Conservation (phyloP, 2,329 filamentous ascomycete species). For the Neopestalotiopsis rosae region DNA sequence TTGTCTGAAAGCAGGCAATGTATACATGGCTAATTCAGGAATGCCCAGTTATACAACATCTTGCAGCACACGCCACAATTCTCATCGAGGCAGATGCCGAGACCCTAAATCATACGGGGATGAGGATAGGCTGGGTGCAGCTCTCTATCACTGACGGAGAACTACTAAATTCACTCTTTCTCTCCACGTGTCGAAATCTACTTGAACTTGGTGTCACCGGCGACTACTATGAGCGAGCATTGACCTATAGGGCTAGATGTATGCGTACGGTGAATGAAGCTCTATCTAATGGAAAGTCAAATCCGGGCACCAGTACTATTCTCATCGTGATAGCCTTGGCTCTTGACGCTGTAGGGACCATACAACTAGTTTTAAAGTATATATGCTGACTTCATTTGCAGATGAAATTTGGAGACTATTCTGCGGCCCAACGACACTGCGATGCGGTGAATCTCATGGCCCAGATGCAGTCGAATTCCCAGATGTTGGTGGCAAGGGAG, state of each 20-base stretch:
- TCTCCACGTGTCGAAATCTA: not conserved
- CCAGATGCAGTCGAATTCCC: not conserved
- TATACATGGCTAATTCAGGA: not conserved
- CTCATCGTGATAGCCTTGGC: conserved; percentile 1
- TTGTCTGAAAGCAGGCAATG: not conserved
- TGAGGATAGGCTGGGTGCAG: not conserved
- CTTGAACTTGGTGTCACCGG: not conserved
- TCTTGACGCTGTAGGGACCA: not conserved
- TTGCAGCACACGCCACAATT: not conserved
- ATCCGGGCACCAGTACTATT: not conserved
- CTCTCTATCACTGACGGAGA: not conserved
- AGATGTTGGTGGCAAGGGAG: not conserved
- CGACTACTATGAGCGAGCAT: not conserved
- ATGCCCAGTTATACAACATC: not conserved
- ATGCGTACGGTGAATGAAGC: conserved; percentile 1
- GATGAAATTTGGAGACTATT: not conserved
- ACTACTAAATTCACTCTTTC: not conserved
- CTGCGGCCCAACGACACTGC: not conserved
- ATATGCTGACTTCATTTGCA: not conserved
- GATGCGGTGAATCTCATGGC: not conserved
- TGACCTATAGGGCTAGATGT: not conserved
- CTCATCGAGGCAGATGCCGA: conserved; percentile 1
- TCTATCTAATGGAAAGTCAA: not conserved
- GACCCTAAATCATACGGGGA: not conserved
- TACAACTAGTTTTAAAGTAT: too few species aligned